These are phyloP conservation scores for Herpetospermum pedunculosum DNA, from an alignment of 306 rosid species.

Conservation along the genomic window DNA sequence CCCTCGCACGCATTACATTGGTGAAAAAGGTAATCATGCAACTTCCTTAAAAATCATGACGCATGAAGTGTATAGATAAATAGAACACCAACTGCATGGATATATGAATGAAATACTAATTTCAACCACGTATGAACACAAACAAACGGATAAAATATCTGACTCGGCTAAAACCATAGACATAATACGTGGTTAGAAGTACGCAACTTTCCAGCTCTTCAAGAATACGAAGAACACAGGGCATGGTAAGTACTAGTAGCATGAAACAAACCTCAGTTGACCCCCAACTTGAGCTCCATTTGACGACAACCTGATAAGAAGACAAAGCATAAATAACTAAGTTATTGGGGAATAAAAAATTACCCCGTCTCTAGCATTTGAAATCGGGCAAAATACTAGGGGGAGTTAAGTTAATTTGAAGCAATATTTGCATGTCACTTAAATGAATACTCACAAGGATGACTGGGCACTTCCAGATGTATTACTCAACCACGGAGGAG, in stretches of 20 bases:
- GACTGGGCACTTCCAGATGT: constrained; percentile 31
- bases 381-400: not conserved
- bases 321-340: constrained; percentile 7
- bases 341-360: not conserved
- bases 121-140: not conserved
- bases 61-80: not conserved
- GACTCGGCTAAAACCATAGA: not conserved
- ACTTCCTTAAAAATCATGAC: not conserved
- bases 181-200: not conserved
- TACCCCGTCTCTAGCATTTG: not conserved
- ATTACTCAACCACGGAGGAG: constrained; percentile 83
- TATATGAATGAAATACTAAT: not conserved
- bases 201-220: not conserved
- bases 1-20: not conserved
- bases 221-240: not conserved
- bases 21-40: not conserved
- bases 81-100: not conserved
- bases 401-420: not conserved
- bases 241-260: not conserved
- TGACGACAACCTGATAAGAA: constrained; percentile 39
- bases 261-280: constrained; percentile 59
- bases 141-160: not conserved
- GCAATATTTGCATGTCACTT: not conserved
- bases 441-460: constrained; percentile 36
- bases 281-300: constrained; percentile 61